phyloP scores from a whole-genome alignment of 257 asterid genomes.

The Lavandula angustifolia region DNA sequence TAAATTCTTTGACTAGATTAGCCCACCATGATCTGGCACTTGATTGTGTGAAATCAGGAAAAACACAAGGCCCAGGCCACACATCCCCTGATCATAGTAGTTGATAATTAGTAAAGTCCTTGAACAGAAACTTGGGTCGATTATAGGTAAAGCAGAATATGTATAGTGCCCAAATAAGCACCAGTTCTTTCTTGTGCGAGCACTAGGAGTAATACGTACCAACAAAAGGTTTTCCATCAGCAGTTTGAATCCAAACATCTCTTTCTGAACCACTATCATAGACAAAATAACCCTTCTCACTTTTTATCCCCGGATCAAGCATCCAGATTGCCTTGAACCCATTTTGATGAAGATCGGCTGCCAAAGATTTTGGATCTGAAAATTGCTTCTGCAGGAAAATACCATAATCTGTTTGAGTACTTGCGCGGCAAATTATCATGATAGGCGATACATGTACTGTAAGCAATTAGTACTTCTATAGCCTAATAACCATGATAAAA shows the following conservation, averaged over 20 bases:
- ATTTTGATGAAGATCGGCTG: slow-evolving; percentile 67
- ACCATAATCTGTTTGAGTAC: slow-evolving; percentile 10
- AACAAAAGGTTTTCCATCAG: slow-evolving; percentile 69
- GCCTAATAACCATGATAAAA: slow-evolving; percentile 12
- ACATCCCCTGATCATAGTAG: slow-evolving; percentile 66
- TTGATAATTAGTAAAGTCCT: slow-evolving; percentile 26
- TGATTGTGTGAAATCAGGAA: slow-evolving; percentile 86
- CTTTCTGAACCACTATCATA: slow-evolving; percentile 82
- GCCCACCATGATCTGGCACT: slow-evolving; percentile 94
- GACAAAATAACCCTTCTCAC: slow-evolving; percentile 80
- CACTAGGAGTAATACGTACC: slow-evolving; percentile 47
- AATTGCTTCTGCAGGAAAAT: slow-evolving; percentile 63
- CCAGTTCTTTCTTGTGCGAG: neutral
- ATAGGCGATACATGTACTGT: neutral
- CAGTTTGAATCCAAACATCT: slow-evolving; percentile 82
- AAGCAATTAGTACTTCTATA: neutral
- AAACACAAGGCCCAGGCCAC: slow-evolving; percentile 99
- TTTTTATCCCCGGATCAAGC: slow-evolving; percentile 96
- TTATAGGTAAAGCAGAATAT: neutral
- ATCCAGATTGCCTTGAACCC: slow-evolving; percentile 98
- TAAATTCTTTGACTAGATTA: slow-evolving; percentile 74
- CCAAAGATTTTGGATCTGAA: slow-evolving; percentile 80
- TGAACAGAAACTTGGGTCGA: slow-evolving; percentile 7
- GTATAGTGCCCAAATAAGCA: neutral
- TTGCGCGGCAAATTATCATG: slow-evolving; percentile 14